Base-by-base conservation (phyloP, 768 basidiomycete genomes). In the Tulasnella sp. region DNA sequence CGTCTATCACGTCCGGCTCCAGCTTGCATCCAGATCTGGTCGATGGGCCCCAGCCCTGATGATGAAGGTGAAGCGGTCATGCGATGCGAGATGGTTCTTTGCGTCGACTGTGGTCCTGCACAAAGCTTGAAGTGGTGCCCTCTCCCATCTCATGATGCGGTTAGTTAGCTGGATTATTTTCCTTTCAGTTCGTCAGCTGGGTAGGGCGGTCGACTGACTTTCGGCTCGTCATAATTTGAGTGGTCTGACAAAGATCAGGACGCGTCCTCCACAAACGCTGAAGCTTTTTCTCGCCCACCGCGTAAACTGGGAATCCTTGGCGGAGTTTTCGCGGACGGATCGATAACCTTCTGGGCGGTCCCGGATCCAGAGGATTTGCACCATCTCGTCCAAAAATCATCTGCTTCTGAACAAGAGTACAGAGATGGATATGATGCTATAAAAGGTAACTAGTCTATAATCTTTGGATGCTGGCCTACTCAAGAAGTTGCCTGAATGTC, bases 101-200 rank as follows among this genome's bases (percentile, higher is more conserved):
- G 92, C 62, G 63, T 91, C 8, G 84, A 92, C n/a, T 75, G 76
- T 19, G 92, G 93, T 0, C 79, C 86, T 3, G 86, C 83, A 2
- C 79, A 82, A 63, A 85, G 88, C 51, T 68, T 93, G 12, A 91
- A 85, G 70, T 98, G 94, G 93, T 93, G 93, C 69, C 94, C 94
- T 2, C 68, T 92, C 27, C 92, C 92, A 0, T 81, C 85, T 17
- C 80, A 89, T 64, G 89, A 90, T 59, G 49, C 68, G 12, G 75
- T 78, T 49, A 59, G 75, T 71, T 60, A 17, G 15, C 25, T 21
- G 53, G 27, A 62, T 62, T 66, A 42, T 74, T 76, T 59, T 58
- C 70, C 67, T 48, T 21, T 5, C 53, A 57, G n/a, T n/a, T n/a
- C n/a, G n/a, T n/a, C n/a, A n/a, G n/a, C n/a, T n/a, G n/a, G n/a